Percentiles rank a stretch among this genome's conserved stretches.
Evolutionary conservation across 768 basidiomycete genomes (phyloP).

Genomic region (Hygrophoropsis aurantiaca): DNA sequence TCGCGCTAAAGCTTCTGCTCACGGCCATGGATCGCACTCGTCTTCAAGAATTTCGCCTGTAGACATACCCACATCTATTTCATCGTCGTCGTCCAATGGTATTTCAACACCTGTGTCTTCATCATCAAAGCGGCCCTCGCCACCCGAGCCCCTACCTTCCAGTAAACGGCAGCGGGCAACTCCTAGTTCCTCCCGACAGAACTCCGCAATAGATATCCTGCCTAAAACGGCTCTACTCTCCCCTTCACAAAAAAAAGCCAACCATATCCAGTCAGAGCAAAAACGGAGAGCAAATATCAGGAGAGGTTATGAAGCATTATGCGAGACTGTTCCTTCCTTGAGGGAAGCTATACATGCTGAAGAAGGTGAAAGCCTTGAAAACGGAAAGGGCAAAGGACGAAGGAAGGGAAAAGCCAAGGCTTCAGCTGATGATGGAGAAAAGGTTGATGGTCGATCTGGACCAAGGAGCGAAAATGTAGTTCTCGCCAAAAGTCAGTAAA

Average conservation of each 20-base stretch:
- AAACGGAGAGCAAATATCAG: constrained; percentile 91
- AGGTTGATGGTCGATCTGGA: constrained; percentile 81
- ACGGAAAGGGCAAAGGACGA: constrained; percentile 35
- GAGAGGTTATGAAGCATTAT: constrained; percentile 84
- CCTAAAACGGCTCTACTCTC: constrained; percentile 56
- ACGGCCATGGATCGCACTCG: constrained; percentile 22
- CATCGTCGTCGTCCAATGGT: constrained; percentile 11
- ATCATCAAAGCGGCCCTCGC: constrained; percentile 26
- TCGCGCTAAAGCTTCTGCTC: constrained; percentile 9
- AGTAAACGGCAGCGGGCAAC: constrained; percentile 34
- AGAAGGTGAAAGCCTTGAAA: constrained; percentile 49
- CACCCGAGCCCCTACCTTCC: constrained; percentile 18
- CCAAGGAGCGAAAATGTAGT: constrained; percentile 92
- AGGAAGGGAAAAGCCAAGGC: constrained; percentile 36
- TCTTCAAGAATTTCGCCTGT: constrained; percentile 24
- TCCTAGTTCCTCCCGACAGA: constrained; percentile 13
- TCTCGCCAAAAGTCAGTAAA: constrained; percentile 74
- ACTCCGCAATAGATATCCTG: background rate
- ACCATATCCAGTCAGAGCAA: constrained; percentile 93
- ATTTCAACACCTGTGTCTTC: constrained; percentile 7
- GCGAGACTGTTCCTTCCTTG: constrained; percentile 79
- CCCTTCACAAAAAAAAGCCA: constrained; percentile 86
- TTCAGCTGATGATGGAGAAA: constrained; percentile 55
- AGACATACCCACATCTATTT: constrained; percentile 15
- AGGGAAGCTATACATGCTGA: constrained; percentile 78